These are phyloP conservation scores for Grigorovia humatica DNA, from an alignment of 805 yeast species.

Conservation along the genomic window DNA sequence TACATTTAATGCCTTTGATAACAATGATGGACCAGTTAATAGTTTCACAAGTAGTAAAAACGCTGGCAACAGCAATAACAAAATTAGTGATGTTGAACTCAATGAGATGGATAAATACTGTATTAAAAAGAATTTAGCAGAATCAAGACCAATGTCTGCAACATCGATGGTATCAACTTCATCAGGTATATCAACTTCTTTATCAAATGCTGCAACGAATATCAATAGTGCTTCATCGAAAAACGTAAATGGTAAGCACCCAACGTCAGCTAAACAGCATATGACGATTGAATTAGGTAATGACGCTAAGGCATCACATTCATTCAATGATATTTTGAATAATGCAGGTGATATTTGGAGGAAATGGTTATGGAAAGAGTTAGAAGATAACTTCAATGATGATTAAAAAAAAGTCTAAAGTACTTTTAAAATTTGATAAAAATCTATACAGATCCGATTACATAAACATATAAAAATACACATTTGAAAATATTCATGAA, in stretches of 20 bases:
- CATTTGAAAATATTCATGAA: not conserved
- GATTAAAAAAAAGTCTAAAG: conserved; percentile 2
- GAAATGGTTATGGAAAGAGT: conserved; percentile 61
- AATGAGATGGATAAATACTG: conserved; percentile 5
- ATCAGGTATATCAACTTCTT: not conserved
- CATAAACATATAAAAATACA: not conserved
- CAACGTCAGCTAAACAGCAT: conserved; percentile 6
- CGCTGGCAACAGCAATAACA: not conserved
- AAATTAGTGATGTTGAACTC: not conserved
- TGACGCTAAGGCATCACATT: conserved; percentile 39
- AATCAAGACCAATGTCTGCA: conserved; percentile 5
- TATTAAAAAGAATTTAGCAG: conserved; percentile 2
- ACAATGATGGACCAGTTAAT: not conserved
- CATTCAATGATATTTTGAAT: conserved; percentile 59
- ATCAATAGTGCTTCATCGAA: not conserved
- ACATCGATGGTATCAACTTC: conserved; percentile 6
- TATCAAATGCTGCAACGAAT: not conserved
- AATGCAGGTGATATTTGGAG: conserved; percentile 88
- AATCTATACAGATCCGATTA: not conserved
- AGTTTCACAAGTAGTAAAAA: not conserved
- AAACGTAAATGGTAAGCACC: conserved; percentile 1
- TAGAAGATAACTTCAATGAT: conserved; percentile 32
- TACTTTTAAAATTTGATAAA: not conserved
- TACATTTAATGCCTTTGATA: not conserved
- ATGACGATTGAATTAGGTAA: conserved; percentile 28